phyloP scores from a whole-genome alignment of 495 filamentous ascomycete genomes.

The Antarctomyces pellizariae region DNA sequence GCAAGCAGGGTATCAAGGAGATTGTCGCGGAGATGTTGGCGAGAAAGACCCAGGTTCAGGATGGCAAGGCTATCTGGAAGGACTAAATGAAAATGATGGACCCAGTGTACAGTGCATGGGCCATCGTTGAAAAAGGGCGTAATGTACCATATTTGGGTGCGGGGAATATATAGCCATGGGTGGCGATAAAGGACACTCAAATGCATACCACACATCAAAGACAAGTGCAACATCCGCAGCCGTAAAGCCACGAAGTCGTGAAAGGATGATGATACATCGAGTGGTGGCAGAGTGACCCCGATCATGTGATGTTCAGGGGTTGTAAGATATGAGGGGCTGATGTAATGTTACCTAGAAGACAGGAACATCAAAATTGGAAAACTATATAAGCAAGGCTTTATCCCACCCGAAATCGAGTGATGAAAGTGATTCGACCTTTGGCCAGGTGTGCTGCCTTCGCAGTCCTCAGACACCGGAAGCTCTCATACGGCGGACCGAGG shows the following conservation, averaged over 20 bases:
- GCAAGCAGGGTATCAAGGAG: conserved; percentile 31
- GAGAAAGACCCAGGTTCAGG: conserved; percentile 21
- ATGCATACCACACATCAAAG: neutral
- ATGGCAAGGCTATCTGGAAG: conserved; percentile 18
- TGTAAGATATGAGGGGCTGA: conserved; percentile 7
- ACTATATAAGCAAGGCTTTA: conserved; percentile 9
- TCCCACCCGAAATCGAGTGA: conserved; percentile 5
- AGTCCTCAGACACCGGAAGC: conserved; percentile 1
- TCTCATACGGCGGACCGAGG: too few relatives aligned
- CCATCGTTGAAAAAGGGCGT: neutral
- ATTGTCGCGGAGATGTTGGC: conserved; percentile 32
- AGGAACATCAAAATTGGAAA: conserved; percentile 1
- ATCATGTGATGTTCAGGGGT: conserved; percentile 9
- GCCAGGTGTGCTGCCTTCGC: conserved; percentile 9
- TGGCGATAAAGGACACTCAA: conserved; percentile 1
- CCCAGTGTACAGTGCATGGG: conserved; percentile 6
- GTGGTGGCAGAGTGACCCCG: conserved; percentile 2
- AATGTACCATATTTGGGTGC: conserved; percentile 1
- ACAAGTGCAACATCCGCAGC: too few relatives aligned
- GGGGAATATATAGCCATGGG: neutral
- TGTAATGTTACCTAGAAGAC: conserved; percentile 9
- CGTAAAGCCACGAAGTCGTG: too few relatives aligned
- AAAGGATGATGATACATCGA: too few relatives aligned
- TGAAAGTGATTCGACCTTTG: conserved; percentile 2
- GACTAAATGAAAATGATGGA: conserved; percentile 4